Evolutionary conservation across 2,329 filamentous ascomycete genomes (phyloP), one percentile per base, ranked within the genome.

Genomic region (Aspergillus novoparasiticus): DNA sequence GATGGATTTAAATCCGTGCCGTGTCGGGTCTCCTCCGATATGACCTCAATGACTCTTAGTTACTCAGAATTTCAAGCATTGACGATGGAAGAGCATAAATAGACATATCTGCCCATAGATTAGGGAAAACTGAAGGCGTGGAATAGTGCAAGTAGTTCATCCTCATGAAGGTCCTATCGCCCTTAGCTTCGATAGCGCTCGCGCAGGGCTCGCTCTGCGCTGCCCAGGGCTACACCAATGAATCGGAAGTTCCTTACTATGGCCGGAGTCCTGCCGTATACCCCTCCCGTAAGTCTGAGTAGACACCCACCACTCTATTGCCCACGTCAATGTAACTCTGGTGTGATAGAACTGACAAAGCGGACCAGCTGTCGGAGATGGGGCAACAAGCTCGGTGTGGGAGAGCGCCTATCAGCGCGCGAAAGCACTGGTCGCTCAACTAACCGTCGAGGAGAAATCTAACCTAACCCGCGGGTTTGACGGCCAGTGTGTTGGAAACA

Each of bases 381-480:
- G 51, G n/a, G n/a, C 51, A 0, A 54, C 51, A 10, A 54, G 51
- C 5, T 16, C 51, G 2, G 12, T 19, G 4, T 54, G 51, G 51
- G 16, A 54, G 30, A 30, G 19, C 6, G 51, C 51, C 1, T 54
- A 54, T 30, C 51, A 36, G 4, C 30, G 43, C 19, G 66, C 64
- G 39, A 63, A 63, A 41, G 56, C 63, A 11, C 57, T 67, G 4
- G 57, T 67, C 19, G 26, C 57, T 1, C 57, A 61, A 19, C 53
- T 68, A 50, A 65, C 66, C 0, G 28, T 61, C 6, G 66, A 65
- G 2, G 66, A 66, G 41, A 68, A 68, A 58, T 50, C 57, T 19
- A 63, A 65, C 51, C 48, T 68, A 2, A 66, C 64, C 4, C 58
- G 59, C 2, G 66, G 66, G 0, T 41, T 36, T 6, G 19, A 43